Evolutionary conservation across 805 yeast genomes (phyloP), one percentile per base, ranked within the genome.

Genomic region (Pichia pseudocactophila): DNA sequence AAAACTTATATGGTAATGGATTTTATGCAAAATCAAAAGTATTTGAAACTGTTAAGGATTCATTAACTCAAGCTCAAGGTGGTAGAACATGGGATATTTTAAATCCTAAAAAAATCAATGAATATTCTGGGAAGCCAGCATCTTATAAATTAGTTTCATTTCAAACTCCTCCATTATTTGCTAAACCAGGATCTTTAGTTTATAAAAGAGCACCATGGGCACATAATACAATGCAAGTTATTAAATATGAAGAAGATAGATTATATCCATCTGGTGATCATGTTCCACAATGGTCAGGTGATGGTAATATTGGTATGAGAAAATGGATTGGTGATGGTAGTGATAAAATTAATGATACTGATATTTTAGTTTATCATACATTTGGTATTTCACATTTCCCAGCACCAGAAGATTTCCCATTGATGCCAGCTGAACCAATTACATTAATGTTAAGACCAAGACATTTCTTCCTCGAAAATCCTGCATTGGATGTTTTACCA

Each of bases 371-470:
- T 54, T 84, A 78, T 78, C 89, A 83, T 63, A 83, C 90, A 25
- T 83, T 84, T 56, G 92, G 92, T 55, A 76, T 83, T 51, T 78
- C 90, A 28, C 94, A 83, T 61, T 80, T 82, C 75, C 94, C 94
- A 46, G 80, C 89, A 12, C 90, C 92, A 46, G 92, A 83, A 67
- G 94, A 83, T 63, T 83, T 82, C 80, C 92, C 92, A 44, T 74
- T 83, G 50, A 83, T 83, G 92, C 92, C 92, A 37, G 82, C 87
- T 39, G 94, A 83, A 65, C 82, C 86, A 55, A 79, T 83, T 55
- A 76, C 81, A 46, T 68, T 83, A 52, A 67, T 80, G 66, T 68
- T 83, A 59, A 75, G 89, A 63, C 92, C 92, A 53, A 72, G 90
- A 60, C 78, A 83, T 64, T 78, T 83, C 68, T 83, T 83, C 71